phyloP scores from a whole-genome alignment of 768 basidiomycete species.

The Tricholoma furcatifolium region DNA sequence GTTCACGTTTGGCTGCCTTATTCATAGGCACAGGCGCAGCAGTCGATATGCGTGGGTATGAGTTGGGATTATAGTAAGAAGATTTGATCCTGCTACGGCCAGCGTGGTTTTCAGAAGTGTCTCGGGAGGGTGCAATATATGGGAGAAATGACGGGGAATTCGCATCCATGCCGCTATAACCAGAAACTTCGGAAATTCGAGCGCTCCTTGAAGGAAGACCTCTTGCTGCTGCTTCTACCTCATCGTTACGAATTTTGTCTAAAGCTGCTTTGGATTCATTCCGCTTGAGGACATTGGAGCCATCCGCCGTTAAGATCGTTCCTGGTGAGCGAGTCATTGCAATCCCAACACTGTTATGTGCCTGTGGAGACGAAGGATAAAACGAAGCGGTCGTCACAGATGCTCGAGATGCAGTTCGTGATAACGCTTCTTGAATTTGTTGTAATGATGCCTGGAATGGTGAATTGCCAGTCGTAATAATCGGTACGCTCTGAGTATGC shows the following conservation, averaged over 20 bases:
- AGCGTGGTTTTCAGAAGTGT: conserved; percentile 28
- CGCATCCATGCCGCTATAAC: conserved; percentile 56
- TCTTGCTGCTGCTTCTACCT: conserved; percentile 15
- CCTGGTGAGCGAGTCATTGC: conserved; percentile 31
- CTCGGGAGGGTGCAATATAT: conserved; percentile 23
- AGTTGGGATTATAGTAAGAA: conserved; percentile 57
- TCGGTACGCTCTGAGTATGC: conserved; percentile 17
- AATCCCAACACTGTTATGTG: conserved; percentile 29
- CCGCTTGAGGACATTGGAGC: conserved; percentile 36
- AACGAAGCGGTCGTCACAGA: conserved; percentile 47
- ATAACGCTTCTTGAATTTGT: conserved; percentile 39
- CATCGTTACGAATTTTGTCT: conserved; percentile 19
- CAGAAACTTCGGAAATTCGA: conserved; percentile 36
- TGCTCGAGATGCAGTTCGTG: conserved; percentile 34
- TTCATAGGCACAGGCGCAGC: conserved; percentile 28
- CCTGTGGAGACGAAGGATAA: conserved; percentile 43
- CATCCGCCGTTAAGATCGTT: conserved; percentile 39
- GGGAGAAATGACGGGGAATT: conserved; percentile 39
- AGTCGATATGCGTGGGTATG: conserved; percentile 54
- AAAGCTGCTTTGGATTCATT: conserved; percentile 31
- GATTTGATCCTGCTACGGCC: conserved; percentile 71
- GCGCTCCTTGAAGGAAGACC: conserved; percentile 18
- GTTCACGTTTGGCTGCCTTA: conserved; percentile 6
- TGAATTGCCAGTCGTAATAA: conserved; percentile 18
- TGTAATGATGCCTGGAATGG: conserved; percentile 32